Evolutionary conservation across 257 asterid genomes (phyloP).

Genomic region (Fraxinus anomala): DNA sequence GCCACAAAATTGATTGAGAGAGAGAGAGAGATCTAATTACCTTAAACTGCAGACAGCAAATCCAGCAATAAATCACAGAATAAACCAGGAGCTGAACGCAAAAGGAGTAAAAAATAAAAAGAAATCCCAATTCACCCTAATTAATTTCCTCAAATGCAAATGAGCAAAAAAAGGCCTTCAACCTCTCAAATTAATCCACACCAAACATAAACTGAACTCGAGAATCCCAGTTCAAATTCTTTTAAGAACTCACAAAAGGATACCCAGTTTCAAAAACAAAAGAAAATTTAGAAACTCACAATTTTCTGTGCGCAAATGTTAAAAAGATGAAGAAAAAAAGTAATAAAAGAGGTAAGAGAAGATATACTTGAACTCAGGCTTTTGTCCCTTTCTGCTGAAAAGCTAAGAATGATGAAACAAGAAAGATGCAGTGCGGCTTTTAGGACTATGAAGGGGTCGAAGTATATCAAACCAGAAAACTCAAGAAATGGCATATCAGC

Average conservation of each 20-base stretch:
- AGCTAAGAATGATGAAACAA: slow-evolving; percentile 17
- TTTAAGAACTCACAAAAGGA: neutral
- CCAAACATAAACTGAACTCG: slow-evolving; percentile 7
- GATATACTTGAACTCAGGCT: slow-evolving; percentile 26
- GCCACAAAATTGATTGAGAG: neutral
- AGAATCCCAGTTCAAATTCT: neutral
- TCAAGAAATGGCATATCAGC: neutral
- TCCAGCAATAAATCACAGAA: slow-evolving; percentile 10
- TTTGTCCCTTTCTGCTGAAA: neutral
- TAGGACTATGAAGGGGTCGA: slow-evolving; percentile 23
- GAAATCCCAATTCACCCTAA: slow-evolving; percentile 20
- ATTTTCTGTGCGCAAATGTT: neutral
- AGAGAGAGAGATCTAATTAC: slow-evolving; percentile 3
- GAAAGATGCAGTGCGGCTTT: neutral
- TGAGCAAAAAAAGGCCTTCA: slow-evolving; percentile 11
- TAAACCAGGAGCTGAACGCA: slow-evolving; percentile 15
- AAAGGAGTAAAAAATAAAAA: neutral
- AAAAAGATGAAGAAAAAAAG: neutral
- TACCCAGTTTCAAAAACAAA: slow-evolving; percentile 19
- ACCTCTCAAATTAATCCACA: neutral
- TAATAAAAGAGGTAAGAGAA: slow-evolving; percentile 9
- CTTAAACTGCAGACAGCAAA: slow-evolving; percentile 21
- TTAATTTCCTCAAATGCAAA: slow-evolving; percentile 7
- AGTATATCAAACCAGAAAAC: neutral
- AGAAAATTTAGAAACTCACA: slow-evolving; percentile 15